Percentiles rank a stretch among this genome's conserved stretches.
phyloP scores from a whole-genome alignment of 2,329 filamentous ascomycete species.

The Alternaria arbusti region DNA sequence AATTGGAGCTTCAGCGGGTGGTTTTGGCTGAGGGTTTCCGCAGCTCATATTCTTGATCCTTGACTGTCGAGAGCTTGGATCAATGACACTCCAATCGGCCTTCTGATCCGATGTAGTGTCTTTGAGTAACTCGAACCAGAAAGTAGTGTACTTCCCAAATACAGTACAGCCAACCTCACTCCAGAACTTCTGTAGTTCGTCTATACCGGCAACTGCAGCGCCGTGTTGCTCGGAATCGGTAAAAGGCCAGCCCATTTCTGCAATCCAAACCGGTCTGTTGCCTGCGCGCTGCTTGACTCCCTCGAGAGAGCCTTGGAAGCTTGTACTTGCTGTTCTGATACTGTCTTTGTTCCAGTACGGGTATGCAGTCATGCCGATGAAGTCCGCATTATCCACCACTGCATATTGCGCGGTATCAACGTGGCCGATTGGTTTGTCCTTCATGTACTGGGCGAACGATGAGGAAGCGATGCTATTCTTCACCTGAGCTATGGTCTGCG shows the following conservation, averaged over 20 bases:
- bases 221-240: constrained; percentile 15
- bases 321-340: constrained; percentile 49
- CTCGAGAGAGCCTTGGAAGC: constrained; percentile 30
- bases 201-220: constrained; percentile 19
- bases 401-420: constrained; percentile 38
- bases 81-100: constrained; percentile 37
- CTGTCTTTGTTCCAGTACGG: constrained; percentile 39
- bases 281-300: constrained; percentile 28
- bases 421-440: constrained; percentile 52
- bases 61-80: constrained; percentile 17
- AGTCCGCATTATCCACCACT: constrained; percentile 37
- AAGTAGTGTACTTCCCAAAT: constrained; percentile 41
- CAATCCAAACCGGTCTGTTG: constrained; percentile 41
- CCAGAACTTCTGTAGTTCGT: constrained; percentile 39
- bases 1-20: not conserved
- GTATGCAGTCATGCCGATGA: constrained; percentile 43
- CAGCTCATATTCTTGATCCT: constrained; percentile 32
- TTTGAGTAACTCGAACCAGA: constrained; percentile 41
- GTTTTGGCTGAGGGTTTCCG: not conserved
- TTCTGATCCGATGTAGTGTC: constrained; percentile 26
- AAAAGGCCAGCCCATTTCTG: constrained; percentile 44
- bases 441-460: constrained; percentile 52
- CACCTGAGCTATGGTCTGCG: constrained; percentile 57
- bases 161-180: constrained; percentile 37
- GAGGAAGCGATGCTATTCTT: constrained; percentile 63